These are phyloP conservation scores for Haematococcus sp. DNA, from an alignment of 139 green algal genomes.

Conservation along the genomic window DNA sequence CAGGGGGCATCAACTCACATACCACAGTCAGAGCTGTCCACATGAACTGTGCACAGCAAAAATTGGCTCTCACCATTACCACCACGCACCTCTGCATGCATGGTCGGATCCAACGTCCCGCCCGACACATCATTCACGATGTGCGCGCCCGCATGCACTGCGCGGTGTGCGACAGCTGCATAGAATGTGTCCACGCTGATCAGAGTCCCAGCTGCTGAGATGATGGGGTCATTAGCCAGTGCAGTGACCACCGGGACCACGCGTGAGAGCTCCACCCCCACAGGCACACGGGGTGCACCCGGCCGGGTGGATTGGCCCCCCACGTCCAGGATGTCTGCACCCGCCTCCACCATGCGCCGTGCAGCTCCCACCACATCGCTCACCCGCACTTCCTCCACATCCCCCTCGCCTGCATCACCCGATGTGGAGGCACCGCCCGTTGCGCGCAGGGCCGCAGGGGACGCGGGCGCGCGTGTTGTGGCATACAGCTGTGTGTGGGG, in stretches of 20 bases:
- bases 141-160: slow-evolving; percentile 77
- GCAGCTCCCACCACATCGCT: slow-evolving; percentile 57
- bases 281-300: slow-evolving; percentile 50
- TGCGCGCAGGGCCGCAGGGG: too few species aligned
- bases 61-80: too few species aligned
- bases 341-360: slow-evolving; percentile 64
- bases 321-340: slow-evolving; percentile 89
- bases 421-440: too few species aligned
- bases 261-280: slow-evolving; percentile 71
- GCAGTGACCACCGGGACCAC: slow-evolving; percentile 79
- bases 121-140: slow-evolving; percentile 97
- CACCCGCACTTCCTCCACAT: slow-evolving; percentile 4
- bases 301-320: slow-evolving; percentile 95
- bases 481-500: too few species aligned
- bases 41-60: too few species aligned
- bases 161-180: slow-evolving; percentile 64
- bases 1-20: too few species aligned
- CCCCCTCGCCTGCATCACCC: too few species aligned
- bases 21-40: too few species aligned
- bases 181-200: slow-evolving; percentile 95
- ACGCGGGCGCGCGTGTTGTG: too few species aligned
- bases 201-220: slow-evolving; percentile 39
- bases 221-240: neutral
- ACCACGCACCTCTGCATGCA: slow-evolving; percentile 57
- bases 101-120: slow-evolving; percentile 72